phyloP scores from a whole-genome alignment of 805 yeast species.

The Kodamaea leandrae region DNA sequence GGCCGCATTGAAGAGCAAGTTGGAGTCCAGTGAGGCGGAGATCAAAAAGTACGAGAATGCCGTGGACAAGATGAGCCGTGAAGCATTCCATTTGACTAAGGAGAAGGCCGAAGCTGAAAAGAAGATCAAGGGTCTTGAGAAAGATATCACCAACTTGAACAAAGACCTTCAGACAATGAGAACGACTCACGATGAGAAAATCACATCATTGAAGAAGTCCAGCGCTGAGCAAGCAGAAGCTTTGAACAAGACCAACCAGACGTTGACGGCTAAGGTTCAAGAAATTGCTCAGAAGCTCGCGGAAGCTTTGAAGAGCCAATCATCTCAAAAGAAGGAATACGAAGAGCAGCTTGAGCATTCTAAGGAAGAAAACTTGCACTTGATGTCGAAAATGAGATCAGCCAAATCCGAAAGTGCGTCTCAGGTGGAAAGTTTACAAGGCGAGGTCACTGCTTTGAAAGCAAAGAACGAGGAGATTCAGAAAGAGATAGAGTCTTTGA shows the following conservation, averaged over 20 bases:
- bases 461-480: slow-evolving; percentile 1
- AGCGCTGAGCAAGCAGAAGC: slow-evolving; percentile 16
- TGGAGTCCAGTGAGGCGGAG: slow-evolving; percentile 34
- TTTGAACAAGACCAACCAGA: slow-evolving; percentile 3
- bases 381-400: slow-evolving; percentile 39
- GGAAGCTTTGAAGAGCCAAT: slow-evolving; percentile 11
- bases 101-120: slow-evolving; percentile 54
- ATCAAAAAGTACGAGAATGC: slow-evolving; percentile 78
- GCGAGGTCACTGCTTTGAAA: neutral
- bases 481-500: neutral
- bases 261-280: slow-evolving; percentile 21
- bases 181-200: slow-evolving; percentile 18
- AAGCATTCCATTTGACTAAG: slow-evolving; percentile 62
- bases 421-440: slow-evolving; percentile 1
- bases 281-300: slow-evolving; percentile 19
- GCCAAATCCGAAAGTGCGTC: slow-evolving; percentile 1
- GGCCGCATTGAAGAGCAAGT: slow-evolving; percentile 29
- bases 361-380: slow-evolving; percentile 32
- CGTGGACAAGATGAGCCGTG: slow-evolving; percentile 86
- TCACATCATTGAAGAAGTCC: slow-evolving; percentile 20
- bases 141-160: slow-evolving; percentile 30
- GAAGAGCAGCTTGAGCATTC: slow-evolving; percentile 25
- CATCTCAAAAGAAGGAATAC: slow-evolving; percentile 16
- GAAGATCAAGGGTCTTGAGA: slow-evolving; percentile 41
- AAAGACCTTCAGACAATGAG: slow-evolving; percentile 35